Evolutionary conservation across 441 rosid genomes (phyloP), one percentile per base, ranked within the genome.

Genomic region (Croton setiger): DNA sequence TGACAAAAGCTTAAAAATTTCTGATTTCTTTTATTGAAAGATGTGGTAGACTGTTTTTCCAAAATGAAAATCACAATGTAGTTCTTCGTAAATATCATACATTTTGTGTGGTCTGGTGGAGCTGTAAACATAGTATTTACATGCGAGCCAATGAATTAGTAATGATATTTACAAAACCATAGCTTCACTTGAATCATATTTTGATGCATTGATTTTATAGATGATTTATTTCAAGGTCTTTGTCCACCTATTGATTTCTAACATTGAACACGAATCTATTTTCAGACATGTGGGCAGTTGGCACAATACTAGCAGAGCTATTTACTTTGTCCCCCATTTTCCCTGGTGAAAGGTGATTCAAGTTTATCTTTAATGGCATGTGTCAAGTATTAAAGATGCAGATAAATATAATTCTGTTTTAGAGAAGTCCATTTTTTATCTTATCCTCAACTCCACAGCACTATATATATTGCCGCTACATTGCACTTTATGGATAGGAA

Each of bases 261-360:
- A 77, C 48, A 21, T 58, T 52, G 63, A 47, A 69, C 52, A 69
- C 12, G 12, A 67, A 72, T 44, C 31, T 57, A 64, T 64, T 14
- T 80, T 63, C 85, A 95, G 98, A 95, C 76, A 89, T 95, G 96
- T 95, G 99, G 98, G 99, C 97, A 12, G 89, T 95, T 88, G 97
- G 99, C n/a, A 95, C 99, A 60, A 88, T 92, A 61, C 77, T 95
- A 83, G 95, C 96, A 60, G 97, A 95, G 77, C 72, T 95, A 75
- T 82, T 95, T 75, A 81, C 86, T 59, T 80, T 89, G 27, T 84
- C 87, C 66, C 99, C 99, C 60, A 96, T 95, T 63, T 92, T 92
- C 52, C 98, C 98, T 10, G 99, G 98, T 61, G 87, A 82, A 77
- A 95, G 95, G 99, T 90, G 64, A 84, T 54, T 31, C 71, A 21